Evolutionary conservation across 2,329 filamentous ascomycete species (phyloP).

Genomic region (Neospermospora avenae): DNA sequence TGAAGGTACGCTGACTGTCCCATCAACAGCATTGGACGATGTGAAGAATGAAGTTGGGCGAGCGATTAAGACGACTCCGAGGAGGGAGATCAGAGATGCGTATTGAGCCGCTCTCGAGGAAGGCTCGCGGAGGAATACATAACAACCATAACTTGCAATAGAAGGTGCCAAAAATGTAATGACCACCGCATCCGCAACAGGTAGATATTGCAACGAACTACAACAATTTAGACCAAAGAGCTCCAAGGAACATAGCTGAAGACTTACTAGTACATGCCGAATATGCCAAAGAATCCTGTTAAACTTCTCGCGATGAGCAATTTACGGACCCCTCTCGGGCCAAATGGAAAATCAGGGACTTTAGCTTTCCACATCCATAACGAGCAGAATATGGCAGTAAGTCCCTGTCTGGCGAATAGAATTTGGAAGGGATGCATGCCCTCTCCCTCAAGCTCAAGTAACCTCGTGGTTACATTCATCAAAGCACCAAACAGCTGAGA

Average conservation of each 20-base stretch:
- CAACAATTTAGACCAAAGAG: background rate
- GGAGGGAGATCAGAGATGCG: constrained; percentile 69
- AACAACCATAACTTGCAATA: constrained; percentile 76
- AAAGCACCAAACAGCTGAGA: constrained; percentile 78
- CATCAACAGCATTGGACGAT: constrained; percentile 5
- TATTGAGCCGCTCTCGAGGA: constrained; percentile 77
- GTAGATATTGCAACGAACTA: constrained; percentile 72
- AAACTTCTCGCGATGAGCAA: constrained; percentile 67
- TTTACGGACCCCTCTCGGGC: constrained; percentile 60
- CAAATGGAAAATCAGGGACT: constrained; percentile 68
- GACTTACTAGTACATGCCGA: constrained; percentile 48
- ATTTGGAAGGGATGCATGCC: constrained; percentile 82
- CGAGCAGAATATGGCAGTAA: constrained; percentile 65
- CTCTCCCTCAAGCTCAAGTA: constrained; percentile 69
- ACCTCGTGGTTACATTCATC: constrained; percentile 80
- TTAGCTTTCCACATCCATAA: constrained; percentile 71
- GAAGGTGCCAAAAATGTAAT: constrained; percentile 83
- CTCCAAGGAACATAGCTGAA: background rate
- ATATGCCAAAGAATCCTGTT: constrained; percentile 74
- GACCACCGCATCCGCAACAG: constrained; percentile 82
- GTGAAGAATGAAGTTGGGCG: constrained; percentile 44
- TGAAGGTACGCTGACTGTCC: background rate
- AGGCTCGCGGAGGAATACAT: constrained; percentile 68
- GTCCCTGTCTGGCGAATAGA: constrained; percentile 73
- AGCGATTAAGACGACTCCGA: constrained; percentile 81